Conservation (phyloP, 805 yeast species). For the Starmerella asiatica region DNA sequence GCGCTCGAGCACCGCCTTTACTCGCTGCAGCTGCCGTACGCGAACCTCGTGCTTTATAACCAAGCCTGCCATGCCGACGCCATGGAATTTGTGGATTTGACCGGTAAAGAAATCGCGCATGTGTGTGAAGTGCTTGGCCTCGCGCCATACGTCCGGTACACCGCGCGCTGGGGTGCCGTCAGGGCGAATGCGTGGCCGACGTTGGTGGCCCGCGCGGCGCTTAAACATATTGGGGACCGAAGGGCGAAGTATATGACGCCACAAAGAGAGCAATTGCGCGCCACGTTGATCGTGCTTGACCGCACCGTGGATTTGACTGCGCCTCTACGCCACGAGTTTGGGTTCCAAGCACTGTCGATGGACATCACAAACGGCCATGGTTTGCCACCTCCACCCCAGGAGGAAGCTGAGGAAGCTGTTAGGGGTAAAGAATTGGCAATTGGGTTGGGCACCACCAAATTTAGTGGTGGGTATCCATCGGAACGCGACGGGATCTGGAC, state of each 20-base stretch:
- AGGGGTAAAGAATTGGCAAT: conserved; percentile 14
- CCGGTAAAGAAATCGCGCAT: conserved; percentile 54
- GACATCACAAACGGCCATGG: conserved; percentile 37
- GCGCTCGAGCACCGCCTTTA: conserved; percentile 64
- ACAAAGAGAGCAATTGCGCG: conserved; percentile 38
- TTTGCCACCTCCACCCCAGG: conserved; percentile 1
- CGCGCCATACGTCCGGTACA: conserved; percentile 72
- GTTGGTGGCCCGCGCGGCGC: conserved; percentile 25
- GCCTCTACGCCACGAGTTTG: conserved; percentile 78
- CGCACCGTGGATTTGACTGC: conserved; percentile 71
- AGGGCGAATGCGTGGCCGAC: conserved; percentile 50
- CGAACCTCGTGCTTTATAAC: conserved; percentile 64
- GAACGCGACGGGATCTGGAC: conserved; percentile 62
- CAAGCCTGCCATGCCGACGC: conserved; percentile 34
- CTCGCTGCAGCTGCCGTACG: conserved; percentile 44
- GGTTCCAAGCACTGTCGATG: conserved; percentile 83
- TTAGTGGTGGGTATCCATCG: conserved; percentile 37
- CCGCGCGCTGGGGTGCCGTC: conserved; percentile 27
- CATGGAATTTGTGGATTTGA: conserved; percentile 35
- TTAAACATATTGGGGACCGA: conserved; percentile 7
- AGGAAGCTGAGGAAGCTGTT: background rate
- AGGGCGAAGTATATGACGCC: conserved; percentile 24
- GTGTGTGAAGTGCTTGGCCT: conserved; percentile 72
- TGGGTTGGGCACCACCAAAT: conserved; percentile 7
- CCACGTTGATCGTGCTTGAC: conserved; percentile 66